Conservation (phyloP, 75 land plant genomes). For the Adiantum capillusveneris region DNA sequence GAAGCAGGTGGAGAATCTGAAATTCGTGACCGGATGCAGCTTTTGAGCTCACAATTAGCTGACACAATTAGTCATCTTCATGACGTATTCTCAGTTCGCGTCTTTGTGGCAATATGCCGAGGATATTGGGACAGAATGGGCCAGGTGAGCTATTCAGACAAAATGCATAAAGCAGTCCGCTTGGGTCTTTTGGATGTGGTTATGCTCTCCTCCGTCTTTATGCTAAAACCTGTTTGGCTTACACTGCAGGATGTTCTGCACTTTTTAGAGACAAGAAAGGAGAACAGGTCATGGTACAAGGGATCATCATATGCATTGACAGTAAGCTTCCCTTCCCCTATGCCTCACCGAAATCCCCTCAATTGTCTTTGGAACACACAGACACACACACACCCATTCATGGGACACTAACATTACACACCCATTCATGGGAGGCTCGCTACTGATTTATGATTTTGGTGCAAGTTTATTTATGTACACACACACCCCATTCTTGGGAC, state of each 20-base stretch:
- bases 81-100: constrained; percentile 59
- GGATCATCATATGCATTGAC: constrained; percentile 77
- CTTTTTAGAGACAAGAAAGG: constrained; percentile 84
- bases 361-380: too few species aligned
- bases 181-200: too few species aligned
- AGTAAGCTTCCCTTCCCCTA: constrained; percentile 33
- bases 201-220: too few species aligned
- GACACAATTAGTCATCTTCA: constrained; percentile 74
- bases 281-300: constrained; percentile 78
- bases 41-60: constrained; percentile 54
- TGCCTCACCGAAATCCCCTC: not conserved
- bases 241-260: constrained; percentile 59
- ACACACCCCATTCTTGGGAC: too few species aligned
- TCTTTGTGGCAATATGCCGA: constrained; percentile 75
- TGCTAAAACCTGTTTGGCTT: not conserved
- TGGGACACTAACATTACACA: too few species aligned
- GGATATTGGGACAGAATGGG: constrained; percentile 97
- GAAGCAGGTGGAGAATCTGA: constrained; percentile 79
- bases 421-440: too few species aligned
- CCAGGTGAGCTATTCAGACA: constrained; percentile 47
- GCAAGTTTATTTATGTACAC: too few species aligned
- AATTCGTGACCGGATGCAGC: constrained; percentile 90
- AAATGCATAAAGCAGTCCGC: too few species aligned
- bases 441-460: too few species aligned
- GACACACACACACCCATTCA: too few species aligned